These are phyloP conservation scores for Penicillium desertorum DNA, from an alignment of 495 filamentous ascomycete species.

Conservation along the genomic window DNA sequence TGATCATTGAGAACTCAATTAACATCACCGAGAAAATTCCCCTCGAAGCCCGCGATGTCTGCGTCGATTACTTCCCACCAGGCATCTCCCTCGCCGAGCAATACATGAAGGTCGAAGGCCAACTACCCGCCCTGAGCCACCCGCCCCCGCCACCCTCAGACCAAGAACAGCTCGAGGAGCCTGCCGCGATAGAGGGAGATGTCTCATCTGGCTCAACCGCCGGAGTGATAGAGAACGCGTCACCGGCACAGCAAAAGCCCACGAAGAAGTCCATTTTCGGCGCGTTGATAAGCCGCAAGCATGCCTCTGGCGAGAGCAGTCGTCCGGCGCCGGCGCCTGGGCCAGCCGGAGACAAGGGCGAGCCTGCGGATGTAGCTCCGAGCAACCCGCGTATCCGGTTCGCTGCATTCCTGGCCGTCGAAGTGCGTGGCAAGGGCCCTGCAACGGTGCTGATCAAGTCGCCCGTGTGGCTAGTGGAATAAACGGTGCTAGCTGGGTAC, in stretches of 20 bases:
- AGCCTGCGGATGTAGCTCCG: slow-evolving; percentile 16
- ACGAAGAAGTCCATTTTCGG: slow-evolving; percentile 47
- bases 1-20: slow-evolving; percentile 91
- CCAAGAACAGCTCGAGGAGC: slow-evolving; percentile 19
- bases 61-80: slow-evolving; percentile 78
- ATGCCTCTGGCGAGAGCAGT: slow-evolving; percentile 14
- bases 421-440: slow-evolving; percentile 62
- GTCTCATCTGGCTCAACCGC: slow-evolving; percentile 32
- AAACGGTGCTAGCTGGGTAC: background rate
- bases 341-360: slow-evolving; percentile 16
- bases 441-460: slow-evolving; percentile 83
- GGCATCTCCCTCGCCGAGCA: slow-evolving; percentile 62
- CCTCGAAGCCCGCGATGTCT: slow-evolving; percentile 86
- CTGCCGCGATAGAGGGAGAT: slow-evolving; percentile 43
- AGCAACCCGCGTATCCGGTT: slow-evolving; percentile 61
- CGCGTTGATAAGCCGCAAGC: slow-evolving; percentile 46
- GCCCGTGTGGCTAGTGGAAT: slow-evolving; percentile 74
- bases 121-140: slow-evolving; percentile 67
- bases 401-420: slow-evolving; percentile 80
- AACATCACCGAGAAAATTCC: slow-evolving; percentile 84
- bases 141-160: slow-evolving; percentile 39
- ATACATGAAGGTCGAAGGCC: slow-evolving; percentile 82
- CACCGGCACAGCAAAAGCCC: slow-evolving; percentile 19
- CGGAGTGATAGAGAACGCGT: slow-evolving; percentile 34
- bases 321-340: slow-evolving; percentile 9